phyloP scores from a whole-genome alignment of 1,284 basidiomycete genomes.

The Trichosporon sp. region DNA sequence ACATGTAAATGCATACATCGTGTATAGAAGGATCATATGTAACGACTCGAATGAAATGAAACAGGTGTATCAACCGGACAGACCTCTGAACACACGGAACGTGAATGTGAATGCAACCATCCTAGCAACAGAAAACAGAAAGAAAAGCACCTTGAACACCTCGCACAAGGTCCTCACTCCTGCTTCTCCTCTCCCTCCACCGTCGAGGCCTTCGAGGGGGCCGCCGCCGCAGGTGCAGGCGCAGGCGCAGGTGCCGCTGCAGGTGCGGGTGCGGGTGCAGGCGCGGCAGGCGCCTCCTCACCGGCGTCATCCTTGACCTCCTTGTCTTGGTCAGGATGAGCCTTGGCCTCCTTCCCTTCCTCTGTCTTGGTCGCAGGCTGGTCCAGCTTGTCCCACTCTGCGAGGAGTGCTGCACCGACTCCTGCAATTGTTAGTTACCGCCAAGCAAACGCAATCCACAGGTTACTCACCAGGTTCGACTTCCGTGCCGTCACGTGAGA shows the following conservation, averaged over 20 bases:
- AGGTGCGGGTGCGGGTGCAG: too few species aligned
- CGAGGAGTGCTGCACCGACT: constrained; percentile 67
- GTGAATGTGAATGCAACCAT: neutral
- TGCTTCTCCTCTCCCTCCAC: neutral
- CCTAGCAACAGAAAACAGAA: neutral
- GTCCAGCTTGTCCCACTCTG: constrained; percentile 63
- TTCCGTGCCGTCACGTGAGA: constrained; percentile 88
- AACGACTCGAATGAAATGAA: neutral
- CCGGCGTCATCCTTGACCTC: neutral
- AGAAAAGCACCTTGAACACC: neutral
- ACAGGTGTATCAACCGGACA: neutral
- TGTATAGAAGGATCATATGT: constrained; percentile 4
- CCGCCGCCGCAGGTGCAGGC: too few species aligned
- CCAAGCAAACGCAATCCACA: neutral
- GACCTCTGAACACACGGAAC: neutral
- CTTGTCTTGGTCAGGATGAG: neutral
- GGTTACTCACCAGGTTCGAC: constrained; percentile 62
- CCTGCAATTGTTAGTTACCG: constrained; percentile 23
- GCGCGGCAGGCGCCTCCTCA: neutral
- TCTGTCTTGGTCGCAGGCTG: neutral
- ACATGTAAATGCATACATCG: constrained; percentile 7
- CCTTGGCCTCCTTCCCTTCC: neutral
- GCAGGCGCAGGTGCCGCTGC: too few species aligned
- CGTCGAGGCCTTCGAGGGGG: neutral
- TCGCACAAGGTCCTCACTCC: neutral